Conservation (phyloP, 441 rosid genomes). For the Erodium texanum region DNA sequence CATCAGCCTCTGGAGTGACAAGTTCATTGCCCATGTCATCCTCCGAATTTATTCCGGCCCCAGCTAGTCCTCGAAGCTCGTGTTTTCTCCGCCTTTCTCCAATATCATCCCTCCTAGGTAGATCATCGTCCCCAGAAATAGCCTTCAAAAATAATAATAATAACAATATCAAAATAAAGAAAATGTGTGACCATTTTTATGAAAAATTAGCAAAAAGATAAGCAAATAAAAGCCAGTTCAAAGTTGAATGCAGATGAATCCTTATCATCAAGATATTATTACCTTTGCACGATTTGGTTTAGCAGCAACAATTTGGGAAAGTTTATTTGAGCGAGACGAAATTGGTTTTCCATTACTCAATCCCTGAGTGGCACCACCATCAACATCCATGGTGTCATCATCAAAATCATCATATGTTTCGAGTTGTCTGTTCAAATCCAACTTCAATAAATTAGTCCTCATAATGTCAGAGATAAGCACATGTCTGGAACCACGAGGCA, state of each 20-base stretch:
- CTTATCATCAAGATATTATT: conserved; percentile 1
- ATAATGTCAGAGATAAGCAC: conserved; percentile 14
- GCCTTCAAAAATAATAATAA: conserved; percentile 29
- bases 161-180: neutral
- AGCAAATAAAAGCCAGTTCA: neutral
- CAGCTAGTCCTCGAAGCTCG: conserved; percentile 69
- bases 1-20: conserved; percentile 23
- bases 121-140: conserved; percentile 76
- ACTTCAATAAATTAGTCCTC: conserved; percentile 16
- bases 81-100: conserved; percentile 85
- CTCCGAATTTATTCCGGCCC: conserved; percentile 64
- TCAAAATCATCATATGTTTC: conserved; percentile 76
- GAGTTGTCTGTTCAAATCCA: conserved; percentile 43
- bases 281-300: conserved; percentile 58
- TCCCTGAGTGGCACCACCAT: conserved; percentile 24
- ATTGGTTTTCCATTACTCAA: conserved; percentile 22
- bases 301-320: conserved; percentile 41
- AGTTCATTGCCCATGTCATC: conserved; percentile 40
- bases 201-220: neutral
- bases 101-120: conserved; percentile 85
- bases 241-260: no score
- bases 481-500: neutral
- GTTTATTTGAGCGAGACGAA: conserved; percentile 29
- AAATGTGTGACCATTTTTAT: neutral
- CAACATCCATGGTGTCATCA: conserved; percentile 47